A percentile compares a stretch with the other conserved stretches of the same genome.
Evolutionary conservation across 208 protist genomes (phyloP).

Genomic region (Leishmania turanica): DNA sequence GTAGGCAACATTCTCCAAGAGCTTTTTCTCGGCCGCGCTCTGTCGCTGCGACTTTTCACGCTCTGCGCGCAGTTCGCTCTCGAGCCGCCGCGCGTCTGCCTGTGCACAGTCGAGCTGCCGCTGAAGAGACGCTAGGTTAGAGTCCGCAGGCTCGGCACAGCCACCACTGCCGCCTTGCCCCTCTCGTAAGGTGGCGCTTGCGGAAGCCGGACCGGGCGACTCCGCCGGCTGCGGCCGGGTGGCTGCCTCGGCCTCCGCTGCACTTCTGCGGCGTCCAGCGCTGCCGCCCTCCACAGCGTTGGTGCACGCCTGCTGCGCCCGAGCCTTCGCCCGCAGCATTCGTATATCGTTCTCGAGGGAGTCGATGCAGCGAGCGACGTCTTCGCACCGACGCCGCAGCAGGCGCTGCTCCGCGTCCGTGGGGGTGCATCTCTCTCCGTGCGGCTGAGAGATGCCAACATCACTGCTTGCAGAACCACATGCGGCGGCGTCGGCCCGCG

Average conservation of each 20-base stretch:
- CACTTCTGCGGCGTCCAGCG: neutral
- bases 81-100: constrained; percentile 28
- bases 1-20: constrained; percentile 46
- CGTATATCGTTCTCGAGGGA: constrained; percentile 30
- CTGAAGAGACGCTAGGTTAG: constrained; percentile 15
- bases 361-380: constrained; percentile 10
- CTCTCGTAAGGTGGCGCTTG: neutral
- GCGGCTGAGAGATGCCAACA: neutral
- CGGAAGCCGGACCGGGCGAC: neutral
- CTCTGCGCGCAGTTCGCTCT: constrained; percentile 36
- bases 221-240: neutral
- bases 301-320: neutral
- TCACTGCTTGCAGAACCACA: neutral
- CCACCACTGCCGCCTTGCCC: neutral
- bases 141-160: neutral
- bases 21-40: constrained; percentile 35
- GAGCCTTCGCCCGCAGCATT: constrained; percentile 10
- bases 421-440: neutral
- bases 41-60: constrained; percentile 40
- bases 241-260: neutral
- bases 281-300: neutral
- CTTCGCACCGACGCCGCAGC: constrained; percentile 10
- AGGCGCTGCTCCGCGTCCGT: neutral
- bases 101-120: constrained; percentile 14
- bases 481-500: neutral